These are phyloP conservation scores for Scheffersomyces segobiensis DNA, from an alignment of 1,139 yeast genomes.

Conservation along the genomic window DNA sequence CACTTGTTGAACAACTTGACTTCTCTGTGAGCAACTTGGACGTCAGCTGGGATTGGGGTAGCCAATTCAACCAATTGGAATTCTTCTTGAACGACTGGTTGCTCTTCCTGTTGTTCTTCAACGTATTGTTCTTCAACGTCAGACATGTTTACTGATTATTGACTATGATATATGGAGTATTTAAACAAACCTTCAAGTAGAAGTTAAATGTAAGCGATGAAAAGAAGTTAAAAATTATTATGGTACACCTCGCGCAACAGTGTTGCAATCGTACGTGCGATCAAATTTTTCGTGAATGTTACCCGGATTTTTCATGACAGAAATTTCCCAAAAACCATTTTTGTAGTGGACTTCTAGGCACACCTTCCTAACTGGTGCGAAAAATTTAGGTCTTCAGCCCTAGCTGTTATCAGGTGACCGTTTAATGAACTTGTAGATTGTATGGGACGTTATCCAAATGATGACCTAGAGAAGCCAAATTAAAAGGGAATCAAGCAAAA, in stretches of 20 bases:
- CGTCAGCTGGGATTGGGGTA: constrained; percentile 94
- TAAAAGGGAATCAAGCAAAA: no score
- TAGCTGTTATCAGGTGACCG: constrained; percentile 9
- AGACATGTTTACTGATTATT: constrained; percentile 36
- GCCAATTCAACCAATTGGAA: constrained; percentile 83
- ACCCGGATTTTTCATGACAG: constrained; percentile 2
- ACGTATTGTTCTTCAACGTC: constrained; percentile 53
- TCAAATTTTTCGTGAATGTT: constrained; percentile 1
- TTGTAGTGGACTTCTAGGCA: constrained; percentile 11
- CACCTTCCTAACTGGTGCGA: constrained; percentile 10
- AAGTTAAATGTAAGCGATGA: neutral
- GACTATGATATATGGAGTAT: constrained; percentile 4
- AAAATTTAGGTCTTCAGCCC: constrained; percentile 11
- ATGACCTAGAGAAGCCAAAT: neutral
- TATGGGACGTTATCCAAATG: neutral
- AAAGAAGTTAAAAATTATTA: neutral
- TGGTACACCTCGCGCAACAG: neutral
- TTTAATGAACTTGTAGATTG: neutral
- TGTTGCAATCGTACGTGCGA: neutral
- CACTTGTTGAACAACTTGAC: constrained; percentile 99
- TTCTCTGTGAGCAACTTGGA: constrained; percentile 94
- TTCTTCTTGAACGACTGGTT: constrained; percentile 72
- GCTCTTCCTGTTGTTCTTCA: constrained; percentile 55
- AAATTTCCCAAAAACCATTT: neutral
- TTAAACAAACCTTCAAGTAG: constrained; percentile 1